phyloP scores from a whole-genome alignment of 148 eudicot species.

The Cornus controversa region DNA sequence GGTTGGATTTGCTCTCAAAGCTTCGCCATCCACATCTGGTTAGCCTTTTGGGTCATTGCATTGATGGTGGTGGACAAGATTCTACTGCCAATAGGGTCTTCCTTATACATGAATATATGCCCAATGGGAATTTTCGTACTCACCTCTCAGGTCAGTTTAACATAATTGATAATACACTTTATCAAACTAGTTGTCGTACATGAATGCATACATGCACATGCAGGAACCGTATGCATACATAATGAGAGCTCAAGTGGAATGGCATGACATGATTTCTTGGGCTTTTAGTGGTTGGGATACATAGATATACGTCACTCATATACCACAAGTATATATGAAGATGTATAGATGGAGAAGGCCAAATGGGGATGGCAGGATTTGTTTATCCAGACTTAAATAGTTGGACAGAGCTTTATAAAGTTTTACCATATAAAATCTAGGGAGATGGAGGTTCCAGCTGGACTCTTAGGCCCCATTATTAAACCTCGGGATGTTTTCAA shows the following conservation, averaged over 20 bases:
- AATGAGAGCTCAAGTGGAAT: not conserved
- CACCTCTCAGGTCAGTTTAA: constrained; percentile 49
- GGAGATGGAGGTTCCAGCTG: not conserved
- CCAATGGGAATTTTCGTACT: constrained; percentile 51
- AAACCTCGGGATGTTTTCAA: not conserved
- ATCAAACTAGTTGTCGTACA: not conserved
- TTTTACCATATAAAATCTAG: not conserved
- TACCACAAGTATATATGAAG: not conserved
- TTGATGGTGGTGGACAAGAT: constrained; percentile 46
- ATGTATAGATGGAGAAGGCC: not conserved
- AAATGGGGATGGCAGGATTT: not conserved
- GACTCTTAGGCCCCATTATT: not conserved
- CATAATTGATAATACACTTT: not conserved
- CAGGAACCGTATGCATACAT: not conserved
- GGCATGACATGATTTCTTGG: no score
- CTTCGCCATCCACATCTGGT: constrained; percentile 68
- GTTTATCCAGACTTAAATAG: not conserved
- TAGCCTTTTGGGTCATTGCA: constrained; percentile 58
- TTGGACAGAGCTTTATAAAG: not conserved
- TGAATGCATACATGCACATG: not conserved
- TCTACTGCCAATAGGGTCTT: constrained; percentile 43
- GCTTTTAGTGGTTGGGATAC: not conserved
- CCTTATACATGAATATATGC: constrained; percentile 57
- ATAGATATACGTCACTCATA: not conserved
- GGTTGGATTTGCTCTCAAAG: constrained; percentile 62